These are phyloP conservation scores for Fusarium multiceps DNA, from an alignment of 2,329 filamentous ascomycete species.

Conservation along the genomic window DNA sequence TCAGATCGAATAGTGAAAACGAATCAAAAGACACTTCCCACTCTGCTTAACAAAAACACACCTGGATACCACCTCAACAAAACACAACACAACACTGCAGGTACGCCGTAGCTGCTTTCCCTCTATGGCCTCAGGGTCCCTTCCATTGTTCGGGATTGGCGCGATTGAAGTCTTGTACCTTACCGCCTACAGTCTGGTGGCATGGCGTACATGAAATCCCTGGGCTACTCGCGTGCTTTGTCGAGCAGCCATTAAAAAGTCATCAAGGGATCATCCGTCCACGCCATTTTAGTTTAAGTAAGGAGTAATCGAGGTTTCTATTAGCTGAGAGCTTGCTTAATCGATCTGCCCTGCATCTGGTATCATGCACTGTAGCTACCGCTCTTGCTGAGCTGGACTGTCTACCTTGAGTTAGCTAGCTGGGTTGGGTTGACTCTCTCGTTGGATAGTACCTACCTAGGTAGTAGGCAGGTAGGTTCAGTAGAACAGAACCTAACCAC, in stretches of 20 bases:
- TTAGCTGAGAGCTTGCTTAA: constrained; percentile 33
- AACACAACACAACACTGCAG: constrained; percentile 26
- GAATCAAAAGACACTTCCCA: neutral
- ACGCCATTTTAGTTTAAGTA: constrained; percentile 15
- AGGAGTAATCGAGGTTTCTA: constrained; percentile 2
- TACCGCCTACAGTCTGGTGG: constrained; percentile 35
- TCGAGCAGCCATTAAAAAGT: constrained; percentile 36
- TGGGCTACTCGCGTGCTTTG: constrained; percentile 28
- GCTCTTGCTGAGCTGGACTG: constrained; percentile 11
- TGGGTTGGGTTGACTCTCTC: constrained; percentile 25
- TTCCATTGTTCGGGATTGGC: constrained; percentile 27
- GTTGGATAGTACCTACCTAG: no score
- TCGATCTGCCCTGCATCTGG: constrained; percentile 44
- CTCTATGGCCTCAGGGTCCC: constrained; percentile 21
- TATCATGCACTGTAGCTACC: constrained; percentile 8
- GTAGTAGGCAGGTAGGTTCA: neutral
- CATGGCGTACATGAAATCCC: constrained; percentile 36
- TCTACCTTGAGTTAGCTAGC: constrained; percentile 13
- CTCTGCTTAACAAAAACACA: neutral
- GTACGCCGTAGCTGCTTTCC: constrained; percentile 37
- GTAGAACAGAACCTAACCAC: constrained; percentile 6
- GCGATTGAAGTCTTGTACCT: constrained; percentile 37
- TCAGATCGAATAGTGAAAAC: neutral
- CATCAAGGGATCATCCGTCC: constrained; percentile 7
- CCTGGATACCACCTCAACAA: constrained; percentile 8